These are phyloP conservation scores for Coemansia nantahalensis DNA, from an alignment of 192 early-diverging fungal species.

Conservation along the genomic window DNA sequence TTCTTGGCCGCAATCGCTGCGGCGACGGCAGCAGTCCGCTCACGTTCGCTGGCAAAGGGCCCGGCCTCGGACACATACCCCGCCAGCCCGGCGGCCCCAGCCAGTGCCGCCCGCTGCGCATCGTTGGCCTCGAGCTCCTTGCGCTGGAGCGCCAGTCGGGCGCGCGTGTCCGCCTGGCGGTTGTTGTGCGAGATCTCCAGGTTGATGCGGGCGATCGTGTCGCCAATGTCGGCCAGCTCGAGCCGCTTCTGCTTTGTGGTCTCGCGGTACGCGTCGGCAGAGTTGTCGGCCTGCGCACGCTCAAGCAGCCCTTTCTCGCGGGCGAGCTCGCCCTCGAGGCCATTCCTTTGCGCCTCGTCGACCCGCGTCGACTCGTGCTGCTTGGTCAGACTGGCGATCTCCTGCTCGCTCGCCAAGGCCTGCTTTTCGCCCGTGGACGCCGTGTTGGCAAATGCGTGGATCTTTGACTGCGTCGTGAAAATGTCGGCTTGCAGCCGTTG, in stretches of 20 bases:
- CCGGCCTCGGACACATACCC: constrained; percentile 7
- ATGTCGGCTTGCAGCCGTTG: constrained; percentile 29
- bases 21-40: constrained; percentile 23
- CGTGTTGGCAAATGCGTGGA: constrained; percentile 21
- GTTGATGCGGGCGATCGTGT: constrained; percentile 35
- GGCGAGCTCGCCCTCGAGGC: constrained; percentile 24
- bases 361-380: constrained; percentile 27
- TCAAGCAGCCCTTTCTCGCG: constrained; percentile 27
- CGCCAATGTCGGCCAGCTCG: constrained; percentile 53
- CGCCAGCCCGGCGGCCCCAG: constrained; percentile 6
- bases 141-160: constrained; percentile 58
- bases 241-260: constrained; percentile 33
- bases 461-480: constrained; percentile 29
- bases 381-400: constrained; percentile 15
- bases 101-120: constrained; percentile 6
- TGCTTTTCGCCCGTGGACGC: constrained; percentile 22
- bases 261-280: constrained; percentile 15
- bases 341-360: constrained; percentile 5
- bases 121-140: constrained; percentile 47
- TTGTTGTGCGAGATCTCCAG: constrained; percentile 62
- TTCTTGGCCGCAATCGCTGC: constrained; percentile 24
- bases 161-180: constrained; percentile 60
- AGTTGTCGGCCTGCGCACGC: constrained; percentile 11
- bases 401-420: constrained; percentile 9
- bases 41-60: constrained; percentile 10